These are phyloP conservation scores for Acorus gramineus DNA, from an alignment of 106 monocot species.

Conservation along the genomic window DNA sequence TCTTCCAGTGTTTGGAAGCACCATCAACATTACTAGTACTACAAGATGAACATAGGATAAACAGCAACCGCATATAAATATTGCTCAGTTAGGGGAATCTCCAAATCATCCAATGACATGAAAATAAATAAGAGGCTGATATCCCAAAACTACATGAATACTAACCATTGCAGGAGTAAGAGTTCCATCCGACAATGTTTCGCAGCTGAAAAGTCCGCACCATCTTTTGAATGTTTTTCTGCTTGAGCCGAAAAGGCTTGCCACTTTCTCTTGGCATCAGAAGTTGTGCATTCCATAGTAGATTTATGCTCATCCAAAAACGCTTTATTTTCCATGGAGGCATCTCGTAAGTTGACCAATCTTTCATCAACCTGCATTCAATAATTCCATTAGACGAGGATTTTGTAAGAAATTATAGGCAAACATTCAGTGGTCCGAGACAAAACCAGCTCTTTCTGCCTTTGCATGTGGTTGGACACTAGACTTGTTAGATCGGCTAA, in stretches of 20 bases:
- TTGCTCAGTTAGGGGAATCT: too few relatives aligned
- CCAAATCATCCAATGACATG: too few relatives aligned
- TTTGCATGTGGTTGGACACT: slow-evolving; percentile 49
- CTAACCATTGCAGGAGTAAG: slow-evolving; percentile 52
- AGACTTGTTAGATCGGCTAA: slow-evolving; percentile 50
- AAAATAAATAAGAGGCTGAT: too few relatives aligned
- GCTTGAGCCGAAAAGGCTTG: slow-evolving; percentile 45
- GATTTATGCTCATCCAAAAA: slow-evolving; percentile 42
- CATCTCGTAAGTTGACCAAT: slow-evolving; percentile 30
- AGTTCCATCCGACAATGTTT: slow-evolving; percentile 87
- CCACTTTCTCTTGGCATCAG: slow-evolving; percentile 88
- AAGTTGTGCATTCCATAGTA: slow-evolving; percentile 17
- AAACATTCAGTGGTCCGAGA: not conserved
- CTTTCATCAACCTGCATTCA: slow-evolving; percentile 47
- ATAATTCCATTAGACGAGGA: not conserved
- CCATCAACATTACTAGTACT: slow-evolving; percentile 48
- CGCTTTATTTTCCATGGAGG: slow-evolving; percentile 40
- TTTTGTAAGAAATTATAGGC: too few relatives aligned
- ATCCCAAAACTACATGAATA: not conserved
- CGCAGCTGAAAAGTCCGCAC: slow-evolving; percentile 45
- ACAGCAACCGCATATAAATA: too few relatives aligned
- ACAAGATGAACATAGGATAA: too few relatives aligned
- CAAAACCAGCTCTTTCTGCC: slow-evolving; percentile 70
- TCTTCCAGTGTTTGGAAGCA: slow-evolving; percentile 66
- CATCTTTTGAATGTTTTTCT: slow-evolving; percentile 41